phyloP scores from a whole-genome alignment of 257 asterid genomes.

The Thymus quinquecostatus region DNA sequence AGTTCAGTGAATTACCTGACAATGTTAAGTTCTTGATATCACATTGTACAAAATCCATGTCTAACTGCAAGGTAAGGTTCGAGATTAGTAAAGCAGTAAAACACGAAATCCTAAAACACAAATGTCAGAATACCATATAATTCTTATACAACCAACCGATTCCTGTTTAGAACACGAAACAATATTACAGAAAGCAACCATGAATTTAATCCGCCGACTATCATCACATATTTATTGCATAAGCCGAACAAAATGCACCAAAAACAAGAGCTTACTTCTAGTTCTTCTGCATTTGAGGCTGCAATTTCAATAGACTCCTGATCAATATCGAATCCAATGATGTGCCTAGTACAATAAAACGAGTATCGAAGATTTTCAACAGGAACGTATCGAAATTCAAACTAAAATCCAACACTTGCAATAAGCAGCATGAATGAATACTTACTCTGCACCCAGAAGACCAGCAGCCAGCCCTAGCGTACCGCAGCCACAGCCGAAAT shows the following conservation, averaged over 20 bases:
- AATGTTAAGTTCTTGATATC: conserved; percentile 62
- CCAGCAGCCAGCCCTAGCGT: conserved; percentile 93
- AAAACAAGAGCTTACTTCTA: conserved; percentile 56
- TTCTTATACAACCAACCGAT: background rate
- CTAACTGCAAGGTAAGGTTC: conserved; percentile 54
- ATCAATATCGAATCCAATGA: conserved; percentile 81
- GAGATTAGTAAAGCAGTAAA: conserved; percentile 7
- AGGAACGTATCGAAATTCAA: background rate
- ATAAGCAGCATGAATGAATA: conserved; percentile 10
- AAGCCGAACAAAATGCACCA: conserved; percentile 13
- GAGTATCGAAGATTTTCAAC: conserved; percentile 16
- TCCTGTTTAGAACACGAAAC: background rate
- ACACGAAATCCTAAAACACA: background rate
- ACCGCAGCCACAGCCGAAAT: conserved; percentile 98
- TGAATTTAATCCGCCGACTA: background rate
- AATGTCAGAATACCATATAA: background rate
- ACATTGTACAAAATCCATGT: conserved; percentile 75
- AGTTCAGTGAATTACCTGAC: conserved; percentile 54
- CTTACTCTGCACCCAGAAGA: conserved; percentile 87
- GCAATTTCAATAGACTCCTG: conserved; percentile 90
- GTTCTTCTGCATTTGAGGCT: conserved; percentile 71
- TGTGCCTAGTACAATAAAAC: conserved; percentile 53
- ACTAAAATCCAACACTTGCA: background rate
- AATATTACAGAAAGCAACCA: background rate
- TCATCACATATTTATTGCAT: conserved; percentile 1